Evolutionary conservation across 2,329 filamentous ascomycete genomes (phyloP).

Genomic region (Aspergillus unguis): DNA sequence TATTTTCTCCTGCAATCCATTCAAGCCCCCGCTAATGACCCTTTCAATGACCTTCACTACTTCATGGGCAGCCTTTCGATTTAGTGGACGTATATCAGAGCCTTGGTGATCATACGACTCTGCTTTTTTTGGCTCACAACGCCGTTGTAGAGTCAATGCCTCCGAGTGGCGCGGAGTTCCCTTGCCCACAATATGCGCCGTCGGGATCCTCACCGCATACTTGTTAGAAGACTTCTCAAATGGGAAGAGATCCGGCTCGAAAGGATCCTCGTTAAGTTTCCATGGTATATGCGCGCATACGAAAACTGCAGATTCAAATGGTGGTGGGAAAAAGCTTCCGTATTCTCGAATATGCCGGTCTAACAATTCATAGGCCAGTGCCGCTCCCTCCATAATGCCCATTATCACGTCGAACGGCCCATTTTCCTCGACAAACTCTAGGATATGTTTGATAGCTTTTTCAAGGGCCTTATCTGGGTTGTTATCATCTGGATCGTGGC

Average conservation of each 20-base stretch:
- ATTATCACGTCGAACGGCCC: constrained; percentile 34
- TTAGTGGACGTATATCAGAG: constrained; percentile 34
- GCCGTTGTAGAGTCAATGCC: constrained; percentile 28
- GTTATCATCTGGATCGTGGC: constrained; percentile 26
- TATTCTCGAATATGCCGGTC: constrained; percentile 20
- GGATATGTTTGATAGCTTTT: constrained; percentile 26
- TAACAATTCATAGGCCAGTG: constrained; percentile 27
- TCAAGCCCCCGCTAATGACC: constrained; percentile 21
- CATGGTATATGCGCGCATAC: constrained; percentile 29
- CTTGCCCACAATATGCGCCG: constrained; percentile 38
- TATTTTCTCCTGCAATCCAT: neutral
- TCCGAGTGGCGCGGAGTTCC: constrained; percentile 32
- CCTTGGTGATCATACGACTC: constrained; percentile 37
- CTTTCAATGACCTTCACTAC: constrained; percentile 28
- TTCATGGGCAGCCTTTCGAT: constrained; percentile 26
- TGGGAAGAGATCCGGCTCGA: neutral
- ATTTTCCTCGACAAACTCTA: constrained; percentile 19
- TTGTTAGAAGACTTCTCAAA: neutral
- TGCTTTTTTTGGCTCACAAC: constrained; percentile 33
- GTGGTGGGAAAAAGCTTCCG: constrained; percentile 17
- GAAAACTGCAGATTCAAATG: constrained; percentile 32
- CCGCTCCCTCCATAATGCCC: constrained; percentile 33
- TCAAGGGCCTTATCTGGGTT: constrained; percentile 22
- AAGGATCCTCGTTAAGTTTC: constrained; percentile 21
- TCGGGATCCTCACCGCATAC: constrained; percentile 34